Evolutionary conservation across 345 rosid genomes (phyloP).

Genomic region (Arabidopsis thaliana): DNA sequence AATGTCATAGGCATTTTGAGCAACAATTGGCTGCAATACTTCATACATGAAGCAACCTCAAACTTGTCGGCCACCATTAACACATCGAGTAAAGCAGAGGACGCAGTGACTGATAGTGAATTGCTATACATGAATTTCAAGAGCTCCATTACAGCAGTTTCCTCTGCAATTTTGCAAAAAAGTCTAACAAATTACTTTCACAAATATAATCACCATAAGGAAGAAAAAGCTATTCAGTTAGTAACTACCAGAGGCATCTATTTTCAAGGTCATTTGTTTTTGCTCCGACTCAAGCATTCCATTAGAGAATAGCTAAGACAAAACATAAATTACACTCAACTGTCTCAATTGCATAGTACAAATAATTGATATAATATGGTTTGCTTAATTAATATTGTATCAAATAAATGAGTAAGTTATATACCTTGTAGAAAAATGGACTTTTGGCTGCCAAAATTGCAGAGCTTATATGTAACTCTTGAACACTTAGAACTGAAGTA

Average conservation of each 20-base stretch:
- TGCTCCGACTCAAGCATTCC: constrained; percentile 80
- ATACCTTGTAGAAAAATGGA: constrained; percentile 80
- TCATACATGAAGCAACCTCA: constrained; percentile 86
- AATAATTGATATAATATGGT: background rate
- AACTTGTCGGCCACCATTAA: constrained; percentile 84
- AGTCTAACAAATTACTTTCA: background rate
- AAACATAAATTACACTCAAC: background rate
- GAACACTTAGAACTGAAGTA: constrained; percentile 54
- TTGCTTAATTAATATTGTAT: background rate
- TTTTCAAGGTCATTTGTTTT: constrained; percentile 65
- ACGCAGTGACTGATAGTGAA: constrained; percentile 52
- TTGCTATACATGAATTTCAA: constrained; percentile 75
- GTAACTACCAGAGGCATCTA: constrained; percentile 71
- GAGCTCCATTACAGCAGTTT: constrained; percentile 78
- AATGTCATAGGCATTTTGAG: constrained; percentile 70
- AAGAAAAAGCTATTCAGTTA: background rate
- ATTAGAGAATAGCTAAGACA: constrained; percentile 71
- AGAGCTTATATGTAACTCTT: constrained; percentile 72
- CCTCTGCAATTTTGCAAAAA: constrained; percentile 58
- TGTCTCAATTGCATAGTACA: background rate
- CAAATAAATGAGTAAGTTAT: background rate
- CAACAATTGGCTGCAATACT: constrained; percentile 71
- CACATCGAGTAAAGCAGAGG: constrained; percentile 70
- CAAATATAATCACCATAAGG: background rate
- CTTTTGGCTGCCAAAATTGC: constrained; percentile 81